phyloP scores from a whole-genome alignment of 2,329 filamentous ascomycete species.

The Mycocentrospora acerina region DNA sequence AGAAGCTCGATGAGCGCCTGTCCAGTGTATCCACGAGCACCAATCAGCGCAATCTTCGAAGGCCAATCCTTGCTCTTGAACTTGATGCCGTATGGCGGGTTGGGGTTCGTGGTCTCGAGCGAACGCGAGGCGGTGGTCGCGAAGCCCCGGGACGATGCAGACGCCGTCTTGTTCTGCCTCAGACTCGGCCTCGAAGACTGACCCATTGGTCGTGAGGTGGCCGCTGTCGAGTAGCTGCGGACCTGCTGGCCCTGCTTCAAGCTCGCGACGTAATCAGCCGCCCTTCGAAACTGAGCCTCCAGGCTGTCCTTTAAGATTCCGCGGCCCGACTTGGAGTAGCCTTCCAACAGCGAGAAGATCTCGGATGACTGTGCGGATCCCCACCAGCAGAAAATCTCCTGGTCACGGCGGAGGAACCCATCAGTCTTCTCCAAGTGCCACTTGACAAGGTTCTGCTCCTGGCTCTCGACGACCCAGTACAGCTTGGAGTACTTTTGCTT shows the following conservation, averaged over 20 bases:
- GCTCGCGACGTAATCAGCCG: conserved; percentile 68
- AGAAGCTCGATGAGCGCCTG: conserved; percentile 86
- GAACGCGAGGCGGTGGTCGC: conserved; percentile 52
- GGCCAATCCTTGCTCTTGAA: conserved; percentile 80
- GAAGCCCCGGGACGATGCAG: conserved; percentile 51
- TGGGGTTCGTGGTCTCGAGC: conserved; percentile 70
- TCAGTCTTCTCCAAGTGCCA: conserved; percentile 99
- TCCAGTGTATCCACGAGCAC: conserved; percentile 90
- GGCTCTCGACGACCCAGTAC: conserved; percentile 93
- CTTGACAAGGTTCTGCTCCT: conserved; percentile 86
- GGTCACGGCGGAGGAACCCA: conserved; percentile 81
- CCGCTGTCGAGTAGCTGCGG: conserved; percentile 62
- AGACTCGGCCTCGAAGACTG: conserved; percentile 29
- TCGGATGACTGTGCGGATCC: conserved; percentile 80
- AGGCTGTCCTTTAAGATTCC: conserved; percentile 89
- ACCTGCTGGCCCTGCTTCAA: conserved; percentile 63
- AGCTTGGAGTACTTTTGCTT: conserved; percentile 91
- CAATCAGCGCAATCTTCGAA: conserved; percentile 81
- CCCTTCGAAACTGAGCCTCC: conserved; percentile 78
- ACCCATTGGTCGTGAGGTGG: conserved; percentile 41
- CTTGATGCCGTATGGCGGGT: conserved; percentile 85
- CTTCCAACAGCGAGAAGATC: conserved; percentile 78
- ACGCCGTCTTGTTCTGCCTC: conserved; percentile 31
- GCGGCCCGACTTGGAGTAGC: conserved; percentile 79
- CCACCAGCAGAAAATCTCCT: conserved; percentile 95